Base-by-base conservation (phyloP, 164 flowering plant genomes). In the Macadamia tetraphylla region DNA sequence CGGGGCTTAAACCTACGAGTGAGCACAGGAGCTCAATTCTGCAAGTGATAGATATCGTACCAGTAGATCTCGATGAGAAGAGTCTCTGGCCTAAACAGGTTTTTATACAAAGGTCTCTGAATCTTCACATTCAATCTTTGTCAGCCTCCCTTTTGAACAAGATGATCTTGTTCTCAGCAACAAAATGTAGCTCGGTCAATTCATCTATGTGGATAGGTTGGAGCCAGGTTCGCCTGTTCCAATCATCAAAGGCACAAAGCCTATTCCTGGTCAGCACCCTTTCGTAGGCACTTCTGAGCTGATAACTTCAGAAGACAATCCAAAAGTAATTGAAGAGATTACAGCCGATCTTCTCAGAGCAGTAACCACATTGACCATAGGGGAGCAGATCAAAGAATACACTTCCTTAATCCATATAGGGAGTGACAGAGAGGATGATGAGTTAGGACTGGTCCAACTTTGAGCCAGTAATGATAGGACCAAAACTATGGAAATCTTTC, bases 211-310 rank as follows among this genome's bases (percentile, higher is more conserved):
- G 23, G 97, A 94, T 9, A 79, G 77, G 63, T 66, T 94, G 58
- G 96, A 94, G 76, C 95, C 95, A 0, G 98, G 94, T 2, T 90
- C 96, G 1, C 97, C 98, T 0, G 94, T 92, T 42, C 97, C 98
- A 0, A 69, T 90, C 35, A 77, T 88, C 1, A 83, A 78, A 70
- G 99, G 96, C 11, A 80, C 88, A 3, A 92, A 90, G 67, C 91
- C 87, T 2, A 76, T 90, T 12, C 97, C 99, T 0, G 99, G 99
- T 0, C 73, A 97, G 18, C 97, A 92, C 82, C 98, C 99, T 0
- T 51, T 94, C 1, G 76, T 92, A 18, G 96, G 97, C 0, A 90
- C 97, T 3, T 97, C 99, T 3, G 95, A 90, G 69, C 97, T 91
- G 0, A 46, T 94, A 51, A 84, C 83, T 23, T 23, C 23, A 23